Percentiles rank a stretch among this genome's conserved stretches.
phyloP scores from a whole-genome alignment of 495 filamentous ascomycete genomes.

The Rhizodiscina lignyota region DNA sequence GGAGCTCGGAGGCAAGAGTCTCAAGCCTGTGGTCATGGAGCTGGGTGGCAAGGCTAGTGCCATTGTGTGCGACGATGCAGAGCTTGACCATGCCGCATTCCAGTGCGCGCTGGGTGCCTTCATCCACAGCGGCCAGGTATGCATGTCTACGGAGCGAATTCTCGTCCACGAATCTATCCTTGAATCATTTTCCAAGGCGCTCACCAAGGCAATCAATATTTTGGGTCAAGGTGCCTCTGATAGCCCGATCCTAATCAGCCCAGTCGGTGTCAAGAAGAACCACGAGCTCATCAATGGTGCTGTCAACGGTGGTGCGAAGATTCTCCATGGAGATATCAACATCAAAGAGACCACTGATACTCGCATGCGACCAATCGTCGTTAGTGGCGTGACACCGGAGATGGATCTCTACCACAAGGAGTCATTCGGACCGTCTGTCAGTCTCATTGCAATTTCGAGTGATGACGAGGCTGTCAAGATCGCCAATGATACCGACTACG shows the following conservation, averaged over 20 bases:
- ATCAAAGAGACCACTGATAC: conserved; percentile 29
- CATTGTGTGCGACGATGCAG: conserved; percentile 41
- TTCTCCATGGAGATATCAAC: conserved; percentile 40
- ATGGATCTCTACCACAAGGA: conserved; percentile 78
- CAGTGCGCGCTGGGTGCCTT: conserved; percentile 35
- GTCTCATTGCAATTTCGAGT: conserved; percentile 32
- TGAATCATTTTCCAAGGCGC: conserved; percentile 41
- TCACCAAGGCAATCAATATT: conserved; percentile 25
- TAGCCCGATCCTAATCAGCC: conserved; percentile 43
- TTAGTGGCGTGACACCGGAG: conserved; percentile 50
- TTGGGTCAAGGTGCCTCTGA: conserved; percentile 16
- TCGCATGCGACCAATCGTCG: conserved; percentile 53
- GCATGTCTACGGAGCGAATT: conserved; percentile 84
- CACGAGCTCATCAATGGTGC: conserved; percentile 45
- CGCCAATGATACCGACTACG: conserved; percentile 27
- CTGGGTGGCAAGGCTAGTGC: conserved; percentile 45
- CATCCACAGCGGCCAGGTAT: conserved; percentile 62
- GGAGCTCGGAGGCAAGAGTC: conserved; percentile 36
- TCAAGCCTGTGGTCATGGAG: conserved; percentile 56
- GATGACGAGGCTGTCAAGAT: conserved; percentile 20
- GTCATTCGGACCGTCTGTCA: conserved; percentile 67
- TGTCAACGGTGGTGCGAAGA: conserved; percentile 45
- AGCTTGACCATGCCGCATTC: conserved; percentile 37
- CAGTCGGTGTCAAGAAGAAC: conserved; percentile 39
- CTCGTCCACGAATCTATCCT: conserved; percentile 58